These are phyloP conservation scores for Blastobotrys mokoenaii DNA, from an alignment of 805 yeast genomes.

Conservation along the genomic window DNA sequence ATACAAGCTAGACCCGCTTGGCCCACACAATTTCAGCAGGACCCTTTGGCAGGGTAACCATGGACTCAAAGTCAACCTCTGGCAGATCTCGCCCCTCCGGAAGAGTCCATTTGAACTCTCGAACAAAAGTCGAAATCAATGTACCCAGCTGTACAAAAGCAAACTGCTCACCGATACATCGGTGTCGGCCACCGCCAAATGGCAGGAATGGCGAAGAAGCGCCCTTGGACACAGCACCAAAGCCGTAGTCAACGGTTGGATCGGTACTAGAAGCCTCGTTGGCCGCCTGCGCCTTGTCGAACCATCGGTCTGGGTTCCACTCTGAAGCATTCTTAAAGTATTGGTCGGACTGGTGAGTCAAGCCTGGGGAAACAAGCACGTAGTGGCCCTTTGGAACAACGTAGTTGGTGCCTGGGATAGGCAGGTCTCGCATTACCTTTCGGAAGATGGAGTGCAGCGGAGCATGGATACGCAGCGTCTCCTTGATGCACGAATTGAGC, in stretches of 20 bases:
- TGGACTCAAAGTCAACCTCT: conserved; percentile 68
- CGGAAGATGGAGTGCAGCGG: conserved; percentile 96
- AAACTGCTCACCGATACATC: conserved; percentile 98
- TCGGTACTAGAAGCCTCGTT: conserved; percentile 18
- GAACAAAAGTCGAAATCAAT: conserved; percentile 63
- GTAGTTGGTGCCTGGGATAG: conserved; percentile 69
- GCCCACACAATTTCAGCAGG: conserved; percentile 38
- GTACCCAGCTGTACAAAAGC: conserved; percentile 91
- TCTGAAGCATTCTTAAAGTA: conserved; percentile 69
- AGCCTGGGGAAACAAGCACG: conserved; percentile 92
- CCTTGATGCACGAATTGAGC: conserved; percentile 77
- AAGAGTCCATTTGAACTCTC: conserved; percentile 68
- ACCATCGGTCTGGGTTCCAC: conserved; percentile 88
- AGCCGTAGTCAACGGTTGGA: conserved; percentile 78
- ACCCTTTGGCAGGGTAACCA: conserved; percentile 84
- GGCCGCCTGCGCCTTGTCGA: conserved; percentile 22
- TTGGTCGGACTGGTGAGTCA: conserved; percentile 64
- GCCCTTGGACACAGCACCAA: conserved; percentile 93
- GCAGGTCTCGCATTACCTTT: conserved; percentile 69
- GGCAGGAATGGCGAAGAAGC: conserved; percentile 94
- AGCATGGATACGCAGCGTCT: conserved; percentile 90
- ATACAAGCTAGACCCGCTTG: conserved; percentile 6
- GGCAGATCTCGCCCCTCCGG: conserved; percentile 40
- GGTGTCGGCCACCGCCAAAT: conserved; percentile 98
- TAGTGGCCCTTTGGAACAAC: conserved; percentile 85